Percentiles rank a stretch among this genome's conserved stretches.
phyloP scores from a whole-genome alignment of 176 grass and related monocot species.

The Hsuehochloa calcarea region DNA sequence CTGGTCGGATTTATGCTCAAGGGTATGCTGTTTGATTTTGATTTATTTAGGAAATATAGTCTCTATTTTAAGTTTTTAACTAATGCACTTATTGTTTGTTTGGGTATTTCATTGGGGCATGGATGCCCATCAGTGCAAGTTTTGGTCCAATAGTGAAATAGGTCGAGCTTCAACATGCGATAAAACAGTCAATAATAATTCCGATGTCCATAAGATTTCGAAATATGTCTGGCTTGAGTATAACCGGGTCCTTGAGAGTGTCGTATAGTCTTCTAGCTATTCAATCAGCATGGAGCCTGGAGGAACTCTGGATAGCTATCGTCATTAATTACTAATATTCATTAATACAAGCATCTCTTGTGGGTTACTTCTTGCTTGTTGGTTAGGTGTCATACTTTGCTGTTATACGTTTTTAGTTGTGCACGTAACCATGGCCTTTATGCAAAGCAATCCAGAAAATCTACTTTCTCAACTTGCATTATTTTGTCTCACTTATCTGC shows the following conservation, averaged over 20 bases:
- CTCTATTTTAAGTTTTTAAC: neutral
- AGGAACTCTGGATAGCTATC: neutral
- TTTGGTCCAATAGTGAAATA: neutral
- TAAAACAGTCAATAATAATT: neutral
- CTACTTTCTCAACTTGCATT: neutral
- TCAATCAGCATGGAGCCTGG: neutral
- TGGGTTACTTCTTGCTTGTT: neutral
- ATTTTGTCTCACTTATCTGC: neutral
- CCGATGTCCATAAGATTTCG: neutral
- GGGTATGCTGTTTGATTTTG: conserved; percentile 55
- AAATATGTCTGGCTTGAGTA: neutral
- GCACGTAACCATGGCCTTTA: neutral
- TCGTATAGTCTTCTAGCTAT: neutral
- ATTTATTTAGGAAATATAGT: conserved; percentile 9
- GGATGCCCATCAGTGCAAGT: neutral
- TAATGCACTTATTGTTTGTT: neutral
- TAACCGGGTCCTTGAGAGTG: neutral
- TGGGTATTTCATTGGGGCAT: neutral
- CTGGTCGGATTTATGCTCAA: conserved; percentile 83
- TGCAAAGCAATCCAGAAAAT: neutral
- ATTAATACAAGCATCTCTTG: neutral
- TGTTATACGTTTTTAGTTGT: neutral
- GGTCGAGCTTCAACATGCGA: neutral
- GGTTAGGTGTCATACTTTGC: neutral
- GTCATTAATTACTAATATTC: neutral